Evolutionary conservation across 2,329 filamentous ascomycete species (phyloP).

Genomic region (Monilinia fructicola): DNA sequence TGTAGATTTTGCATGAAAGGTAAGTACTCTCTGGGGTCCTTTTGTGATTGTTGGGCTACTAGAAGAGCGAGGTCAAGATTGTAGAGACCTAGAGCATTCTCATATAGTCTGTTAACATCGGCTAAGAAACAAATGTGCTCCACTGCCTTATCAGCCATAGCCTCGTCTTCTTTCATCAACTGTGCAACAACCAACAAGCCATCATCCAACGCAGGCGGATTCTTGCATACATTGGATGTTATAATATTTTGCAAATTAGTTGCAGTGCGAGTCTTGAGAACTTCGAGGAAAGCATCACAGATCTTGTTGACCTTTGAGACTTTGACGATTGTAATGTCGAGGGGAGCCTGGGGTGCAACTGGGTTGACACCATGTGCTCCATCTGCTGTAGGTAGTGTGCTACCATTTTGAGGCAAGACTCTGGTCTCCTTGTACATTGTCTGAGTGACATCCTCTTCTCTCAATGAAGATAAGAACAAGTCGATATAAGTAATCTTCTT

Average conservation of each 20-base stretch:
- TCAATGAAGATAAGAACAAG: constrained; percentile 82
- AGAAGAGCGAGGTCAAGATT: constrained; percentile 85
- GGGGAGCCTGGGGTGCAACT: constrained; percentile 10
- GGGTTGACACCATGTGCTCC: constrained; percentile 23
- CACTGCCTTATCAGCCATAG: constrained; percentile 81
- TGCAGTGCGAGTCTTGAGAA: constrained; percentile 60
- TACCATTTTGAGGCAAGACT: constrained; percentile 42
- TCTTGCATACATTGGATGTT: constrained; percentile 92
- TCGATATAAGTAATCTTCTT: constrained; percentile 81
- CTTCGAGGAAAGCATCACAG: constrained; percentile 77
- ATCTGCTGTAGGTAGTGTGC: constrained; percentile 34
- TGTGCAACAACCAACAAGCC: constrained; percentile 77
- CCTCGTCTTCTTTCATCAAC: constrained; percentile 64
- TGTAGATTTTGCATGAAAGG: constrained; percentile 91
- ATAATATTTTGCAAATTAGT: constrained; percentile 85
- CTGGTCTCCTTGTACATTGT: constrained; percentile 92
- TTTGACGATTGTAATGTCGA: constrained; percentile 28
- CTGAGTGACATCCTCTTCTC: constrained; percentile 88
- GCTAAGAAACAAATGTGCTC: constrained; percentile 98
- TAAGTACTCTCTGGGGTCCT: constrained; percentile 91
- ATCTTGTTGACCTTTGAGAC: constrained; percentile 77
- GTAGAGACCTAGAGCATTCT: constrained; percentile 86
- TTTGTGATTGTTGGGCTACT: constrained; percentile 93
- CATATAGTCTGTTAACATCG: constrained; percentile 88
- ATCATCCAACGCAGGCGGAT: constrained; percentile 83